phyloP scores from a whole-genome alignment of 1,139 yeast species.

The Kurtzmaniella quercitrusa region DNA sequence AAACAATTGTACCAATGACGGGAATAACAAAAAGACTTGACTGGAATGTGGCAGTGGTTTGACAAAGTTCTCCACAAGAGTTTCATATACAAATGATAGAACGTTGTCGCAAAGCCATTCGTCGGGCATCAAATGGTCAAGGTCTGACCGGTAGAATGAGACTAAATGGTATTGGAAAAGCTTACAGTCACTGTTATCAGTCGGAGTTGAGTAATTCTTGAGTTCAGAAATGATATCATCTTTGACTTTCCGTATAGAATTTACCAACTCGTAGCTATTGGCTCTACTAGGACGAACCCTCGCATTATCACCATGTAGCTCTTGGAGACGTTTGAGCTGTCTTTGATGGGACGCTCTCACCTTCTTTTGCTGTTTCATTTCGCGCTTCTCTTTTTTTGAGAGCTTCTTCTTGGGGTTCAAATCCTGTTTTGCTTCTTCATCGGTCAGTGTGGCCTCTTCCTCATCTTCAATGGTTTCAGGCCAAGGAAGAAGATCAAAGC shows the following conservation, averaged over 20 bases:
- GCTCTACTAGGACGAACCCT: not conserved
- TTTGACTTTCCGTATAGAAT: not conserved
- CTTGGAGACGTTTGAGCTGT: slow-evolving; percentile 17
- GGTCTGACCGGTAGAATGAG: slow-evolving; percentile 36
- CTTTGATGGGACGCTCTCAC: slow-evolving; percentile 20
- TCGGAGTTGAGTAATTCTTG: not conserved
- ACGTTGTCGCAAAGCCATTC: slow-evolving; percentile 77
- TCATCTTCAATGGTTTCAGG: slow-evolving; percentile 14
- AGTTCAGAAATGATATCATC: not conserved
- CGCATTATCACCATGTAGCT: slow-evolving; percentile 6
- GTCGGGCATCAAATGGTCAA: slow-evolving; percentile 39
- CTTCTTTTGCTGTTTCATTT: slow-evolving; percentile 27
- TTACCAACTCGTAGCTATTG: not conserved
- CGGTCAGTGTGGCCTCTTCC: slow-evolving; percentile 8
- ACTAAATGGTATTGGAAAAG: slow-evolving; percentile 38
- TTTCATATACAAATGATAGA: slow-evolving; percentile 59
- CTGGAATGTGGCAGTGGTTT: slow-evolving; percentile 9
- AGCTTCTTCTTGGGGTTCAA: slow-evolving; percentile 12
- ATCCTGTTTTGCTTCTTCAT: slow-evolving; percentile 7
- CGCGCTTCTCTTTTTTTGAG: slow-evolving; percentile 27
- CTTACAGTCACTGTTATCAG: slow-evolving; percentile 17
- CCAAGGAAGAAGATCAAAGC: slow-evolving; percentile 31
- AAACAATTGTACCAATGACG: slow-evolving; percentile 38
- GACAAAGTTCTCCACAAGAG: slow-evolving; percentile 26
- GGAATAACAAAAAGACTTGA: slow-evolving; percentile 31